Percentiles rank a stretch among this genome's conserved stretches.
Conservation (phyloP, 768 basidiomycete species). For the Gymnopilus dilepis region DNA sequence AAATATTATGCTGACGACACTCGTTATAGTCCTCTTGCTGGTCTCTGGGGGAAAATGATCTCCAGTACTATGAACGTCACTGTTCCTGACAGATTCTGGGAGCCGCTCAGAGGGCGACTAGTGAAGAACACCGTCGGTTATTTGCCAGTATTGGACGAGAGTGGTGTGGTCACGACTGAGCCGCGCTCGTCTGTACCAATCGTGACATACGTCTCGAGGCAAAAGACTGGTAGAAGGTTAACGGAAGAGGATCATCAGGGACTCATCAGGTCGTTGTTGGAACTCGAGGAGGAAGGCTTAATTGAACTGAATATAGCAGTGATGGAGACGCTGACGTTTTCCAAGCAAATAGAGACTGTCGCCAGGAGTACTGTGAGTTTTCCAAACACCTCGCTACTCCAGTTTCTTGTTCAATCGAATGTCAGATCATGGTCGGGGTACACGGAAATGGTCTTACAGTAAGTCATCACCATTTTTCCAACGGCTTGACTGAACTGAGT, state of each 20-base stretch:
- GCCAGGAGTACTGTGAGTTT: constrained; percentile 30
- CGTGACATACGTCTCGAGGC: constrained; percentile 67
- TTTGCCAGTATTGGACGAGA: constrained; percentile 23
- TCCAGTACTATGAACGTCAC: constrained; percentile 39
- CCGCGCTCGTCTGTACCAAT: constrained; percentile 25
- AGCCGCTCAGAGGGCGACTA: constrained; percentile 34
- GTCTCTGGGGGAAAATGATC: constrained; percentile 31
- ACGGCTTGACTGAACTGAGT: not conserved
- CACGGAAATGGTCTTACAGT: constrained; percentile 68
- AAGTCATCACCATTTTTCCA: constrained; percentile 2
- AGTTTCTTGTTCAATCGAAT: not conserved
- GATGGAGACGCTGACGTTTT: constrained; percentile 27
- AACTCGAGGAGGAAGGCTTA: constrained; percentile 28
- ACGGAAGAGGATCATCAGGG: constrained; percentile 25
- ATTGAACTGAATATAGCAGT: constrained; percentile 26
- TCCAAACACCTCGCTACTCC: not conserved
- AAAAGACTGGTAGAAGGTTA: constrained; percentile 35
- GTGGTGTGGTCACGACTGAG: constrained; percentile 17
- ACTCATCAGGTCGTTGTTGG: constrained; percentile 26
- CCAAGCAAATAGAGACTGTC: constrained; percentile 27
- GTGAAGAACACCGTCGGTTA: constrained; percentile 36
- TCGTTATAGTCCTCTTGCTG: not conserved
- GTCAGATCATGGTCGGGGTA: constrained; percentile 37
- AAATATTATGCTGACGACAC: constrained; percentile 24
- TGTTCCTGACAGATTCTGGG: constrained; percentile 37